Evolutionary conservation across 306 rosid genomes (phyloP).

Genomic region (Acacia confusa): DNA sequence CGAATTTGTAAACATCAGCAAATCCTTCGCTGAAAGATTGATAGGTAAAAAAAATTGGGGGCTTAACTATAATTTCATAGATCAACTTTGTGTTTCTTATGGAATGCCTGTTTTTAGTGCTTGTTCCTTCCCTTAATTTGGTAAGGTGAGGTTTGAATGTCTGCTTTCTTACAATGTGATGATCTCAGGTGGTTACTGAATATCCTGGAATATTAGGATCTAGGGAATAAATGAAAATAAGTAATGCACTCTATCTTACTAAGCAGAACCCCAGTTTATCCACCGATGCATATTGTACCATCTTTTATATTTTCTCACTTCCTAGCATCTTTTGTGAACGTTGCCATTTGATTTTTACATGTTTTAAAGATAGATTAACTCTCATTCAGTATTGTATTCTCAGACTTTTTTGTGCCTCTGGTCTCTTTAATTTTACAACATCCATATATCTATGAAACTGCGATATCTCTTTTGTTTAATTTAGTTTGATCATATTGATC

Average conservation of each 20-base stretch:
- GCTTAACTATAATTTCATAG: slow-evolving; percentile 3
- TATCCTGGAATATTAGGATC: neutral
- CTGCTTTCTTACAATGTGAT: neutral
- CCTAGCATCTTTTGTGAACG: neutral
- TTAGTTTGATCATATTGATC: slow-evolving; percentile 19
- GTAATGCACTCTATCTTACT: neutral
- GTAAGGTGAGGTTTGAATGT: neutral
- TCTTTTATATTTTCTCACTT: neutral
- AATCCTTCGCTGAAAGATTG: slow-evolving; percentile 83
- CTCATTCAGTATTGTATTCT: neutral
- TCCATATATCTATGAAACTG: neutral
- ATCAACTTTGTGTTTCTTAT: neutral
- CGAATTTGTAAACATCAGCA: slow-evolving; percentile 85
- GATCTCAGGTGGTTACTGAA: neutral
- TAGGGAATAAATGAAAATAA: neutral
- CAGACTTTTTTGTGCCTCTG: neutral
- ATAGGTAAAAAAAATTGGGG: slow-evolving; percentile 56
- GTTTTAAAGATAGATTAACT: neutral
- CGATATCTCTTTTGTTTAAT: neutral
- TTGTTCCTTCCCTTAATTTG: neutral
- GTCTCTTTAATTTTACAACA: neutral
- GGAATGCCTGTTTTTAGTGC: neutral
- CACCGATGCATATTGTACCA: neutral
- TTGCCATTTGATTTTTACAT: neutral
- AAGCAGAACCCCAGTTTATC: neutral